Base-by-base conservation (phyloP, 2,329 filamentous ascomycete species). In the Dissoconium aciculare region DNA sequence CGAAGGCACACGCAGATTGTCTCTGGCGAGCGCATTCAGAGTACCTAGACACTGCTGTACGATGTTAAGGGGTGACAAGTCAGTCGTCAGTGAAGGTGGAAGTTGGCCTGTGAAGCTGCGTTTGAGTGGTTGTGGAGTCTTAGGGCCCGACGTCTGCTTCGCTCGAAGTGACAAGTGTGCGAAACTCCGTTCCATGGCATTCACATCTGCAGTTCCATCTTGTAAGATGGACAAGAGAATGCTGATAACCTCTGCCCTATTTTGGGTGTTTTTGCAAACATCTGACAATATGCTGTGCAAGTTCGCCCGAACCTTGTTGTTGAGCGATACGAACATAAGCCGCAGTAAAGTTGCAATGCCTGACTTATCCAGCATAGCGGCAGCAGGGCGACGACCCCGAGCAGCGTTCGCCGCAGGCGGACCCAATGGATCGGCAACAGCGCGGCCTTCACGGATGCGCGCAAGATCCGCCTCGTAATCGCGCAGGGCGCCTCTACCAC, bases 291-390 rank as follows among this genome's bases (percentile, higher is more conserved):
- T 81, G 33, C 78, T 76, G 51, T 89, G 87, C 31, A 98, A 66
- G 36, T 83, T 80, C 38, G 69, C 73, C 42, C 84, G 81, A 28
- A 89, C 78, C 38, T 81, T 89, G 13, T 81, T 82, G 41, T 87
- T 81, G 42, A 94, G 82, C 28, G 82, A 79, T 46, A 95, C 84
- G 54, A 98, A 98, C 87, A 98, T 94, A 6, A 98, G 69, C n/a
- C 91, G 81, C 26, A 98, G 67, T 17, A 98, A 63, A n/a, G 89
- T 95, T 15, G 91, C 89, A 42, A 98, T 77, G 15, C 91, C 89
- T 27, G 85, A 71, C 58, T 93, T 94, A 56, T 98, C 89, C 16
- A 98, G 71, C 78, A 98, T 93, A 53, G 98, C 89, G 14, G 93
- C 80, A 35, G 91, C 79, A 13, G 82, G 76, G 38, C 80, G 78